phyloP scores from a whole-genome alignment of 1,139 yeast genomes.

The Nakaseomyces uthaithaninus region DNA sequence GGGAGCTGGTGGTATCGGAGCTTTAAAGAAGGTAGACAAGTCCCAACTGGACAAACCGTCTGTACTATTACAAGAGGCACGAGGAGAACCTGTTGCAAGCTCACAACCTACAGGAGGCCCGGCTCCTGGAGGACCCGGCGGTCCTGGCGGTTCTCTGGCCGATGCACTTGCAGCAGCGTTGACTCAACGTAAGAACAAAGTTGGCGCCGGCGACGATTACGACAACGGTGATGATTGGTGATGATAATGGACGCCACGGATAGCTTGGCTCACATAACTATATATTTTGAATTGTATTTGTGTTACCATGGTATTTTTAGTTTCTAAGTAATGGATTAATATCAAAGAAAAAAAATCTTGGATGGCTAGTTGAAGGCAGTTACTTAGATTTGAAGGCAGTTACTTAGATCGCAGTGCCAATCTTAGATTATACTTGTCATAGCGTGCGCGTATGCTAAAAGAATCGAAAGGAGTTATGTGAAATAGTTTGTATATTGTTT shows the following conservation, averaged over 20 bases:
- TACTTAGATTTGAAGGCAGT: no score
- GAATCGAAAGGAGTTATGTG: neutral
- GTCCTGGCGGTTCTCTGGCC: constrained; percentile 48
- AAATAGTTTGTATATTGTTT: neutral
- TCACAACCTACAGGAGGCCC: constrained; percentile 34
- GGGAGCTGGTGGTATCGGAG: constrained; percentile 64
- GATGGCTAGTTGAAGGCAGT: no score
- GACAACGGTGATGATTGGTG: constrained; percentile 68
- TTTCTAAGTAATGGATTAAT: neutral
- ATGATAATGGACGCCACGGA: constrained; percentile 8
- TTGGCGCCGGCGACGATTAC: constrained; percentile 76
- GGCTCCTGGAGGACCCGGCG: constrained; percentile 32
- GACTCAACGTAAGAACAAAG: constrained; percentile 71
- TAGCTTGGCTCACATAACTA: neutral
- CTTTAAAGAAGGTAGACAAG: constrained; percentile 71
- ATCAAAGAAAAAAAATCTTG: no score
- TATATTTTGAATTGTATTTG: neutral
- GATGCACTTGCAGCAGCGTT: constrained; percentile 86
- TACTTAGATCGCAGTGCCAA: no score
- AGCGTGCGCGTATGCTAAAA: neutral
- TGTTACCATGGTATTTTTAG: neutral
- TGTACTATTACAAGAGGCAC: constrained; percentile 60
- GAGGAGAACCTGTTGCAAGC: constrained; percentile 36
- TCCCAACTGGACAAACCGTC: constrained; percentile 74
- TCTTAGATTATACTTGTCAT: no score